phyloP scores from a whole-genome alignment of 208 protist genomes.

The Leishmania guyanensis region DNA sequence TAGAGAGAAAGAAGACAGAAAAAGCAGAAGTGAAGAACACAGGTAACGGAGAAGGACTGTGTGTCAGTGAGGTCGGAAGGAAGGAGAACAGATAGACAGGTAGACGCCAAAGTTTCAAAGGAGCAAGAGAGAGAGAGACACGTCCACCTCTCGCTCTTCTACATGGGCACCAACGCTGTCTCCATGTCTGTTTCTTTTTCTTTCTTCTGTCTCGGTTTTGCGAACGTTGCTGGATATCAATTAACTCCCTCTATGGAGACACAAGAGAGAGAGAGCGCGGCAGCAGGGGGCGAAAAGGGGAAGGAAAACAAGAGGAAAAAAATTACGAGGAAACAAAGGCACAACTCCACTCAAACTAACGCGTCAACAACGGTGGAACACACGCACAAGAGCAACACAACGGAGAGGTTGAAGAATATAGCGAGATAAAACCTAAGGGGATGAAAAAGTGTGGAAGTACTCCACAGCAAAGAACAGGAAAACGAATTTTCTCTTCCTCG shows the following conservation, averaged over 20 bases:
- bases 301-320: conserved; percentile 1
- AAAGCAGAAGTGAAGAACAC: neutral
- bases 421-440: neutral
- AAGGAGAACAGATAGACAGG: neutral
- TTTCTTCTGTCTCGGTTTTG: neutral
- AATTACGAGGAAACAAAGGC: neutral
- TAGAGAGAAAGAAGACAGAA: neutral
- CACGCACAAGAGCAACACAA: neutral
- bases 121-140: neutral
- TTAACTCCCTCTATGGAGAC: neutral
- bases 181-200: neutral
- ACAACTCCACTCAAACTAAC: neutral
- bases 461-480: neutral
- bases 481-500: neutral
- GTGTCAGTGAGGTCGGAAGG: neutral
- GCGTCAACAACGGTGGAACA: neutral
- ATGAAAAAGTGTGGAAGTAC: neutral
- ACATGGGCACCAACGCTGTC: neutral
- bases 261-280: neutral
- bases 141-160: neutral
- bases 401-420: neutral
- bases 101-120: neutral
- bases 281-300: neutral
- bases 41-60: neutral
- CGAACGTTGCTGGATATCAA: neutral